phyloP scores from a whole-genome alignment of 345 rosid genomes.

The Euclidium syriacum region DNA sequence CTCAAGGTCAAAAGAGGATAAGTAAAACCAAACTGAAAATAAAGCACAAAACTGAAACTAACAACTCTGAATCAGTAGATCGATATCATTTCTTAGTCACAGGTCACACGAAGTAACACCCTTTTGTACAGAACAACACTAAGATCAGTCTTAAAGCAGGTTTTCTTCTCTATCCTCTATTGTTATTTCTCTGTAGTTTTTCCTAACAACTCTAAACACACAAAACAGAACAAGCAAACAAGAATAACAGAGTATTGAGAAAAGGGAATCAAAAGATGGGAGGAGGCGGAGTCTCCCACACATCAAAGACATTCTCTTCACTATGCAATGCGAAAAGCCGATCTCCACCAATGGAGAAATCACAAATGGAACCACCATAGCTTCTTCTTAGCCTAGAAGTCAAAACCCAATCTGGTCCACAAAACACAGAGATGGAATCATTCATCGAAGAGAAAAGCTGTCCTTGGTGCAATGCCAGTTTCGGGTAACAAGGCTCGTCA shows the following conservation, averaged over 20 bases:
- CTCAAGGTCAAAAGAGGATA: constrained; percentile 11
- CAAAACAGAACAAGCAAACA: constrained; percentile 22
- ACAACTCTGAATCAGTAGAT: constrained; percentile 3
- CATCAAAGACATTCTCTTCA: constrained; percentile 88
- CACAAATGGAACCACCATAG: constrained; percentile 83
- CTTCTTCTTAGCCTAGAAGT: constrained; percentile 74
- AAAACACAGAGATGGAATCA: constrained; percentile 79
- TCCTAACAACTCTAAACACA: constrained; percentile 20
- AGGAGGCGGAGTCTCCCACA: constrained; percentile 85
- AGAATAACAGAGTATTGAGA: constrained; percentile 4
- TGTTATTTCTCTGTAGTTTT: constrained; percentile 2
- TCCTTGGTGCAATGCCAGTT: constrained; percentile 73
- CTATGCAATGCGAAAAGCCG: constrained; percentile 87
- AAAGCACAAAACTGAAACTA: background rate
- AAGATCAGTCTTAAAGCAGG: background rate
- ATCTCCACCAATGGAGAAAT: constrained; percentile 88
- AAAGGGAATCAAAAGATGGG: constrained; percentile 51
- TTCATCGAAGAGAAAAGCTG: constrained; percentile 95
- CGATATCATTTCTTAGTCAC: background rate
- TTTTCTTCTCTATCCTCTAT: constrained; percentile 9
- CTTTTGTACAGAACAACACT: constrained; percentile 15
- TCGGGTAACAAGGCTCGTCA: constrained; percentile 91
- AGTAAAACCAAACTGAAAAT: background rate
- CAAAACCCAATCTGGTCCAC: constrained; percentile 82
- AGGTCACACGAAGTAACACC: constrained; percentile 9